Conservation (phyloP, 2,329 filamentous ascomycete species). For the Hypoxylon sp. region DNA sequence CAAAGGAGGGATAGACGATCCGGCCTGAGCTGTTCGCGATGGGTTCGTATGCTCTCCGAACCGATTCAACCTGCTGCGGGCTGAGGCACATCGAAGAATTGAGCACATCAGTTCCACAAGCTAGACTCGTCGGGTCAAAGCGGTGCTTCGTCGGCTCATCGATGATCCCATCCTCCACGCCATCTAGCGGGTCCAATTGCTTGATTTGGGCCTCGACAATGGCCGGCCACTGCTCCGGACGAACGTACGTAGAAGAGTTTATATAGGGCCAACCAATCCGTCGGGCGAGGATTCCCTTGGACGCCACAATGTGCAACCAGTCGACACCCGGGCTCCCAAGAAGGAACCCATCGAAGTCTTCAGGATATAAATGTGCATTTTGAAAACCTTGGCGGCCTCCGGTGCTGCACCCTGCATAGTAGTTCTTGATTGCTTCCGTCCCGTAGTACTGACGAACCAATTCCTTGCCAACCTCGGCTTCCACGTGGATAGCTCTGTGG, state of each 20-base stretch:
- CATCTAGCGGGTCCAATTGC: constrained; percentile 59
- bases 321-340: constrained; percentile 56
- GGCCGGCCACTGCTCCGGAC: constrained; percentile 56
- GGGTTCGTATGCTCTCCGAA: constrained; percentile 40
- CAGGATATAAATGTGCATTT: constrained; percentile 62
- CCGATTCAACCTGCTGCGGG: constrained; percentile 37
- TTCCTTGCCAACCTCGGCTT: constrained; percentile 60
- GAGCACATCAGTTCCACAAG: constrained; percentile 35
- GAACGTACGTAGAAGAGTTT: constrained; percentile 56
- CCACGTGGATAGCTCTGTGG: constrained; percentile 55
- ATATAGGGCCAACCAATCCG: constrained; percentile 58
- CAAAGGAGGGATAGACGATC: constrained; percentile 42
- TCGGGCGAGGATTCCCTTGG: constrained; percentile 58
- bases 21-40: constrained; percentile 23
- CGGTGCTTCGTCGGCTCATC: constrained; percentile 56
- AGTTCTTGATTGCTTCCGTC: constrained; percentile 55
- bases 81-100: constrained; percentile 34
- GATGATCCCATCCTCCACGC: constrained; percentile 58
- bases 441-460: constrained; percentile 61
- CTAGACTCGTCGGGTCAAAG: constrained; percentile 47
- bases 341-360: constrained; percentile 67
- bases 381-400: constrained; percentile 67
- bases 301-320: constrained; percentile 48
- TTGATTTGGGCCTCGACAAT: constrained; percentile 55
- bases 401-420: constrained; percentile 66